Conservation (phyloP, 768 basidiomycete species). For the Lactarius tabidus region DNA sequence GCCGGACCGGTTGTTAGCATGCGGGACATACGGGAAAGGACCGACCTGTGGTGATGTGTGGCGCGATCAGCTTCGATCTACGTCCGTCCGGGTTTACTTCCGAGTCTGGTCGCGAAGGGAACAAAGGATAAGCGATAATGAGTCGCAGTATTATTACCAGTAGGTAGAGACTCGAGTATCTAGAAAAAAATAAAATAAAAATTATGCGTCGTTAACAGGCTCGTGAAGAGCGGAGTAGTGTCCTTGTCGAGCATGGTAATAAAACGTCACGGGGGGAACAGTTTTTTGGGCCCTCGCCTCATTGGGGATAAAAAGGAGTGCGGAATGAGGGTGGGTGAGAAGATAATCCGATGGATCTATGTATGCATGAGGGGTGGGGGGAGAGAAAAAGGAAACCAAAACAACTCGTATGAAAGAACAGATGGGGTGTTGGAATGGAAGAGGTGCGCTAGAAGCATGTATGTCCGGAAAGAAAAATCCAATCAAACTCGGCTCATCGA, state of each 20-base stretch:
- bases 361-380: not conserved
- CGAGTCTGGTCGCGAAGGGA: not conserved
- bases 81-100: not conserved
- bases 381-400: not conserved
- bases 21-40: not conserved
- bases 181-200: conserved; percentile 3
- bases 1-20: conserved; percentile 3
- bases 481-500: not conserved
- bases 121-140: not conserved
- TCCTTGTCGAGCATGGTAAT: not conserved
- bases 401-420: not conserved
- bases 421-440: conserved; percentile 1
- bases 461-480: not conserved
- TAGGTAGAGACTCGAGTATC: not conserved
- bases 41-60: not conserved
- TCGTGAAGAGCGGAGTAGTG: not conserved
- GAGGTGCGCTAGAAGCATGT: not conserved
- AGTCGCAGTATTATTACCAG: not conserved
- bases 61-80: too few species aligned
- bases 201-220: conserved; percentile 11
- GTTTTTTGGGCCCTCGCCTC: conserved; percentile 5
- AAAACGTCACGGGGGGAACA: conserved; percentile 5
- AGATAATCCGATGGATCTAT: conserved; percentile 3
- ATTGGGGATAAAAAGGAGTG: conserved; percentile 2
- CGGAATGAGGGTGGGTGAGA: not conserved